phyloP scores from a whole-genome alignment of 2,329 filamentous ascomycete species.

The Trichoderma polysporum region DNA sequence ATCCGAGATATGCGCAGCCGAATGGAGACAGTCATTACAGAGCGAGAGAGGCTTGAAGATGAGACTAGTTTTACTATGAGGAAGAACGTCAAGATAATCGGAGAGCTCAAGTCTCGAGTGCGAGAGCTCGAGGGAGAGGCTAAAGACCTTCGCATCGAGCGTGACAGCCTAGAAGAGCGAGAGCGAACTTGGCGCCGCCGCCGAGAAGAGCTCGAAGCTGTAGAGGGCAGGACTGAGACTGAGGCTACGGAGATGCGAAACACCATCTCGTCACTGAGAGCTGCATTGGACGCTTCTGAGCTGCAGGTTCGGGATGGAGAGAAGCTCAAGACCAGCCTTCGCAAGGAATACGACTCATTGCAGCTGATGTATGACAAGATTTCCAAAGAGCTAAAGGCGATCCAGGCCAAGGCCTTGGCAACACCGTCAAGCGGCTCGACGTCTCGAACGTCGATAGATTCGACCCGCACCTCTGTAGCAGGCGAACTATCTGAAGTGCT shows the following conservation, averaged over 20 bases:
- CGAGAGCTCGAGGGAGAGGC: conserved; percentile 79
- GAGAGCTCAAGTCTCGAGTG: conserved; percentile 77
- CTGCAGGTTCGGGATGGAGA: conserved; percentile 80
- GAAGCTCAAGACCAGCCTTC: conserved; percentile 74
- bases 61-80: conserved; percentile 78
- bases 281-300: conserved; percentile 84
- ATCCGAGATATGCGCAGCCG: conserved; percentile 85
- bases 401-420: conserved; percentile 44
- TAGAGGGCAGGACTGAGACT: conserved; percentile 65
- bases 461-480: conserved; percentile 34
- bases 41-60: conserved; percentile 89
- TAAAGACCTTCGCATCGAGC: conserved; percentile 69
- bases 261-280: conserved; percentile 74
- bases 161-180: conserved; percentile 71
- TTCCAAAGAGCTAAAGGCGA: conserved; percentile 61
- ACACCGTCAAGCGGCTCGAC: conserved; percentile 37
- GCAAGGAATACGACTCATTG: conserved; percentile 74
- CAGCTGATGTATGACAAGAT: conserved; percentile 76
- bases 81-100: conserved; percentile 75
- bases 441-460: conserved; percentile 41
- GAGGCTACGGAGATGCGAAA: conserved; percentile 74
- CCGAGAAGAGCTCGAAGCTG: conserved; percentile 72
- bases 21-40: conserved; percentile 88
- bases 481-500: conserved; percentile 48
- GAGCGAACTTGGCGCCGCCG: conserved; percentile 73